These are phyloP conservation scores for Verticillium zaregamsianum DNA, from an alignment of 2,329 filamentous ascomycete genomes.

Conservation along the genomic window DNA sequence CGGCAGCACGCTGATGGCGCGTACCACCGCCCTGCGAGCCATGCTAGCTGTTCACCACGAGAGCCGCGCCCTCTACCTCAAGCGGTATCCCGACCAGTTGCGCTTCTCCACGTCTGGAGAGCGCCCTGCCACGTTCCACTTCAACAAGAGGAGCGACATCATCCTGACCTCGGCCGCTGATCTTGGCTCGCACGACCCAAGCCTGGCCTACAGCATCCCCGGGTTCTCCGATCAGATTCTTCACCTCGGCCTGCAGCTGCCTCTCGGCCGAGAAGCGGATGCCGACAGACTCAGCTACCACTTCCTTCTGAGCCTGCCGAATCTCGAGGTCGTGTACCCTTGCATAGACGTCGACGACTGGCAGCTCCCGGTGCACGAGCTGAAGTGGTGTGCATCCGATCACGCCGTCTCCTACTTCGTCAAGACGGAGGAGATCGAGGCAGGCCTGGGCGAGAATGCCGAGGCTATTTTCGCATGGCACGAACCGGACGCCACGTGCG, in stretches of 20 bases:
- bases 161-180: constrained; percentile 9
- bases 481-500: background rate
- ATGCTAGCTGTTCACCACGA: constrained; percentile 29
- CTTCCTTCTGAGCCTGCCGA: constrained; percentile 14
- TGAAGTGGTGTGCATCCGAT: background rate
- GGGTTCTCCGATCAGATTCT: constrained; percentile 23
- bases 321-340: constrained; percentile 23
- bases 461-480: background rate
- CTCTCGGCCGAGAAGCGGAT: background rate
- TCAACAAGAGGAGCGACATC: constrained; percentile 26
- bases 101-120: constrained; percentile 17
- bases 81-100: constrained; percentile 26
- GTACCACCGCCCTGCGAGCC: constrained; percentile 22
- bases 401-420: background rate
- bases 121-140: constrained; percentile 20
- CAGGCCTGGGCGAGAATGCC: background rate
- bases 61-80: constrained; percentile 27
- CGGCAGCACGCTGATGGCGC: constrained; percentile 17
- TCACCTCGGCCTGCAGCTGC: constrained; percentile 20
- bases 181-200: background rate
- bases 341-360: constrained; percentile 1
- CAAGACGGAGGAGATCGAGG: background rate
- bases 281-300: background rate
- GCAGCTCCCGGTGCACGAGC: background rate
- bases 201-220: constrained; percentile 7